These are phyloP conservation scores for Arthrobotrys conoides DNA, from an alignment of 2,329 filamentous ascomycete genomes.

Conservation along the genomic window DNA sequence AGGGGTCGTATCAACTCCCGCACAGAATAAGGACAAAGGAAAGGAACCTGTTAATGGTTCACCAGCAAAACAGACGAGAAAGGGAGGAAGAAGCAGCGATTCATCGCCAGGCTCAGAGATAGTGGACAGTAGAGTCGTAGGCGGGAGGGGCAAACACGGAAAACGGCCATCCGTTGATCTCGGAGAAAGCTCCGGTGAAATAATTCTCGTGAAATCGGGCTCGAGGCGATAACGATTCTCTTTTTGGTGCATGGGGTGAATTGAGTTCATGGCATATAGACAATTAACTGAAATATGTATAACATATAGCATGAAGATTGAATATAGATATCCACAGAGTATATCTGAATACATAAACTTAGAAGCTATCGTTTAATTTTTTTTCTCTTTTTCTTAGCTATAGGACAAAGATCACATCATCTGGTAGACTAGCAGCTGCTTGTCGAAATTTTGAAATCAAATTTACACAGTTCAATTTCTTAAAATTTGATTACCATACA, in stretches of 20 bases:
- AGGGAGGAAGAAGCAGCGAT: background rate
- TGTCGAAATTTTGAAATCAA: background rate
- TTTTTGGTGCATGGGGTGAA: background rate
- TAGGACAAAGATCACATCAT: background rate
- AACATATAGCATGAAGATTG: background rate
- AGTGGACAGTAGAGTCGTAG: background rate
- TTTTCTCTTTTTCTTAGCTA: background rate
- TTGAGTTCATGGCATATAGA: background rate
- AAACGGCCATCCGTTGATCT: constrained; percentile 8
- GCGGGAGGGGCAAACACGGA: constrained; percentile 19
- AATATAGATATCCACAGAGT: no score
- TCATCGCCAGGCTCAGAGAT: constrained; percentile 14
- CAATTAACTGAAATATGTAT: background rate
- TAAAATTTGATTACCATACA: no score
- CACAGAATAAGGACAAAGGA: constrained; percentile 29
- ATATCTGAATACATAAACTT: no score
- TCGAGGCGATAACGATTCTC: background rate
- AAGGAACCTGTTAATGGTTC: background rate
- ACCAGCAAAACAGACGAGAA: constrained; percentile 12
- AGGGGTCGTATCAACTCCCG: background rate
- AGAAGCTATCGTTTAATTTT: no score
- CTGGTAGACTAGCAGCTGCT: background rate
- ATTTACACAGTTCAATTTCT: background rate
- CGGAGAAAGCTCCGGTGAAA: constrained; percentile 20
- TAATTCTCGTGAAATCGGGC: constrained; percentile 9